A percentile compares a stretch with the other conserved stretches of the same genome.
phyloP scores from a whole-genome alignment of 177 flowering plant species.

The Telopea speciosissima region DNA sequence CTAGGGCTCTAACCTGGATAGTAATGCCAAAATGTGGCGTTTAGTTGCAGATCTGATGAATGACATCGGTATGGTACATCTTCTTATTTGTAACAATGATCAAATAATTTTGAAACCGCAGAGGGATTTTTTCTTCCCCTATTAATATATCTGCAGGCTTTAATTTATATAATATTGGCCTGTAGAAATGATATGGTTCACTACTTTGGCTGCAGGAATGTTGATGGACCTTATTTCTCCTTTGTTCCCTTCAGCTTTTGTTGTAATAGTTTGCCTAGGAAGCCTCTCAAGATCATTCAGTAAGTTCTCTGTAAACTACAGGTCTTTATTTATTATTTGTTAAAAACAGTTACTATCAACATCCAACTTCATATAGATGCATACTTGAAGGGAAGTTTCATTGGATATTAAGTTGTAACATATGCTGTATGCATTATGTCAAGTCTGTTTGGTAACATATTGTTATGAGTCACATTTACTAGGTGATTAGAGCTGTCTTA shows the following conservation, averaged over 20 bases:
- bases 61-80: conserved; percentile 59
- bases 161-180: not conserved
- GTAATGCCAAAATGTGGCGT: conserved; percentile 99
- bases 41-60: conserved; percentile 98
- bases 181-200: conserved; percentile 8
- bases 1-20: conserved; percentile 86
- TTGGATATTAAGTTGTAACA: not conserved
- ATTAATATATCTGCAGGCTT: not conserved
- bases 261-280: conserved; percentile 81
- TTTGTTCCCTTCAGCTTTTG: conserved; percentile 83
- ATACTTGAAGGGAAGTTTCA: not conserved
- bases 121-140: not conserved
- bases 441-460: not conserved
- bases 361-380: not conserved
- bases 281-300: conserved; percentile 98
- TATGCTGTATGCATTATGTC: not conserved
- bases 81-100: conserved; percentile 12
- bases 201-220: conserved; percentile 73
- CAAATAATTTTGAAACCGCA: not conserved
- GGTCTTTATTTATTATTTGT: not conserved
- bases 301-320: conserved; percentile 33
- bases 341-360: not conserved
- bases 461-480: not conserved
- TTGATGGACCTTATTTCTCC: conserved; percentile 97
- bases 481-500: not conserved